Evolutionary conservation across 495 filamentous ascomycete genomes (phyloP).

Genomic region (Lindgomyces ingoldianus): DNA sequence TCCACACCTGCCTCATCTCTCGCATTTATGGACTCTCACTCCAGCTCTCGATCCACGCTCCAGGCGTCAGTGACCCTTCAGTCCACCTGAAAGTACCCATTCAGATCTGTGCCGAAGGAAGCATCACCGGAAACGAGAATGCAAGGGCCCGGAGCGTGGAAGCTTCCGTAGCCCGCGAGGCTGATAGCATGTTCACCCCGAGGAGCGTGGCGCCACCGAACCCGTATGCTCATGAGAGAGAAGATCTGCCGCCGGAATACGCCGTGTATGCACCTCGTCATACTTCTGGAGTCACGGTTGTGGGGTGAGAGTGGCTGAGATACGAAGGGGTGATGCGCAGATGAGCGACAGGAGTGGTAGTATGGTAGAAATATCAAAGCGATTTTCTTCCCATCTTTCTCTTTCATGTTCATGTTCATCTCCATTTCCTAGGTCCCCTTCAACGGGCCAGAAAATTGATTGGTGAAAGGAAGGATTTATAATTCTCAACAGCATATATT

Average conservation of each 20-base stretch:
- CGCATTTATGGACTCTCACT: conserved; percentile 78
- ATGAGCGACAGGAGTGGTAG: no score
- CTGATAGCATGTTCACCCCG: conserved; percentile 22
- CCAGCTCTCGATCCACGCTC: conserved; percentile 60
- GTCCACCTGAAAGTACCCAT: conserved; percentile 72
- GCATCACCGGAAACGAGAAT: conserved; percentile 26
- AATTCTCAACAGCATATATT: no score
- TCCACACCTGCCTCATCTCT: conserved; percentile 81
- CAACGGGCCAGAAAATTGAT: no score
- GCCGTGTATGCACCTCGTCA: neutral
- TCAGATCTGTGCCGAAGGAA: conserved; percentile 59
- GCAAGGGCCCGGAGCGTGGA: conserved; percentile 21
- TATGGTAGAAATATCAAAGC: no score
- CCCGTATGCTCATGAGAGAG: neutral
- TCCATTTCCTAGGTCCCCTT: no score
- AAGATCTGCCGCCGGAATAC: conserved; percentile 20
- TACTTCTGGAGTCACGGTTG: neutral
- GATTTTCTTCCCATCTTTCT: no score
- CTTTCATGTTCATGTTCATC: no score
- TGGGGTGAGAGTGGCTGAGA: neutral
- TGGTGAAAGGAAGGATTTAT: no score
- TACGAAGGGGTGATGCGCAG: no score
- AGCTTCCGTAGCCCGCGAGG: conserved; percentile 4
- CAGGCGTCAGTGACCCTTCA: conserved; percentile 56
- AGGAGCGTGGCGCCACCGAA: conserved; percentile 18